Evolutionary conservation across 73 alveolate genomes (phyloP), one percentile per base, ranked within the genome.

Genomic region (Blepharisma japonicum): DNA sequence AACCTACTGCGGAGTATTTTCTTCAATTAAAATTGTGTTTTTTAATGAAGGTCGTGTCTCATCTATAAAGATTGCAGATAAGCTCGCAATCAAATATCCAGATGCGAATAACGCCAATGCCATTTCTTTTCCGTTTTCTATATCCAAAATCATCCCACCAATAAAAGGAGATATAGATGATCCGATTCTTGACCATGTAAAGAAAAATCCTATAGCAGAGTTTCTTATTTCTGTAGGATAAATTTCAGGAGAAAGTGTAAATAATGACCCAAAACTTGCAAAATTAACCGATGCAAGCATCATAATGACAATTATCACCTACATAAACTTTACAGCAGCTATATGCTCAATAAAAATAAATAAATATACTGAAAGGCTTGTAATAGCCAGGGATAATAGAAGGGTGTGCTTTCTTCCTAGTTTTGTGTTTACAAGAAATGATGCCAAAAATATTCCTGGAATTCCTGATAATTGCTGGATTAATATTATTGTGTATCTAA

Each of bases 391-490:
- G 23, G 47, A 18, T 14, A 61, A 2, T 4, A 61, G 23, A 61
- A 39, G 14, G 0, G 74, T 61, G 49, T 25, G 23, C 23, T 61
- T 61, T 39, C 74, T 61, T 8, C 74, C 74, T 20, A n/a, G 23
- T 2, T 9, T 18, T 8, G 49, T 61, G 2, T 61, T 39, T 18
- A 61, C 74, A 8, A 61, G 11, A 14, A 8, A 61, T 18, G 74
- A 14, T 61, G 47, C 74, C 14, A 61, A 39, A 14, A 61, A 20
- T 14, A 61, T 25, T 0, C 74, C 74, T 14, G 74, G 74, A 25
- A 61, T 61, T 61, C 74, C 74, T 20, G 47, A 14, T 14, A 20
- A 14, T 61, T 61, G 74, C 5, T 61, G 74, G 14, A 61, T 61
- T 25, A 61, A 18, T 14, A 61, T 61, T 32, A 32, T 32, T 32